A percentile compares a stretch with the other conserved stretches of the same genome.
Conservation (phyloP, 306 rosid genomes). For the Vigna angularis region DNA sequence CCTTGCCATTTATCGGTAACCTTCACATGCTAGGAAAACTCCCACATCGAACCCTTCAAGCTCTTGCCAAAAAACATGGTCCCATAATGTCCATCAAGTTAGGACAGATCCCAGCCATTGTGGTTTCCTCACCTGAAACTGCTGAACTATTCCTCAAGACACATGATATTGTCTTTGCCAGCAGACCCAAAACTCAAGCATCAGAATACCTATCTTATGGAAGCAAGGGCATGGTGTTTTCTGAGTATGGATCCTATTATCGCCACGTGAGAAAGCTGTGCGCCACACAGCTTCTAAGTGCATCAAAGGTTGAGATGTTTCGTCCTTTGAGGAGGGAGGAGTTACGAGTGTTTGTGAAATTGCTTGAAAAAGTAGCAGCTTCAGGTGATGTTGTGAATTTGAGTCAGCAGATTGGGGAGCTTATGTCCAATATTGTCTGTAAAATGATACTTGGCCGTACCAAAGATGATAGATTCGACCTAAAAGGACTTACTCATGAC, state of each 20-base stretch:
- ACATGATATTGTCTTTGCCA: conserved; percentile 45
- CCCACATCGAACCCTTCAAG: conserved; percentile 43
- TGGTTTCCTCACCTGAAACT: conserved; percentile 47
- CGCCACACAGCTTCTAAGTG: conserved; percentile 26
- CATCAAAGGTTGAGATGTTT: conserved; percentile 36
- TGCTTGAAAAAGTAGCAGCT: neutral
- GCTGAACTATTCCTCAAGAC: conserved; percentile 64
- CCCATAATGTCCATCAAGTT: conserved; percentile 52
- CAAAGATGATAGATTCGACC: conserved; percentile 21
- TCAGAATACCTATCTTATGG: neutral
- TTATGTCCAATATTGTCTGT: neutral
- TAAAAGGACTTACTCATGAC: conserved; percentile 23
- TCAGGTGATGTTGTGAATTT: conserved; percentile 34
- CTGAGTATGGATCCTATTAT: conserved; percentile 44
- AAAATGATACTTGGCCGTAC: conserved; percentile 19
- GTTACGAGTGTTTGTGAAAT: neutral
- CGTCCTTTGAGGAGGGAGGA: conserved; percentile 41
- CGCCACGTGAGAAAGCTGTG: conserved; percentile 48
- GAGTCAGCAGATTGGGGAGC: neutral
- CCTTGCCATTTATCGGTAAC: conserved; percentile 51
- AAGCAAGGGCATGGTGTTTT: conserved; percentile 2
- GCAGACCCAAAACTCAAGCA: conserved; percentile 22
- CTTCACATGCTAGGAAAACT: conserved; percentile 54
- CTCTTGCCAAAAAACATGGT: conserved; percentile 49
- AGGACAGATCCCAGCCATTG: conserved; percentile 44